A percentile compares a stretch with the other conserved stretches of the same genome.
Conservation (phyloP, 75 land plant species). For the Cunninghamia lanceolata region DNA sequence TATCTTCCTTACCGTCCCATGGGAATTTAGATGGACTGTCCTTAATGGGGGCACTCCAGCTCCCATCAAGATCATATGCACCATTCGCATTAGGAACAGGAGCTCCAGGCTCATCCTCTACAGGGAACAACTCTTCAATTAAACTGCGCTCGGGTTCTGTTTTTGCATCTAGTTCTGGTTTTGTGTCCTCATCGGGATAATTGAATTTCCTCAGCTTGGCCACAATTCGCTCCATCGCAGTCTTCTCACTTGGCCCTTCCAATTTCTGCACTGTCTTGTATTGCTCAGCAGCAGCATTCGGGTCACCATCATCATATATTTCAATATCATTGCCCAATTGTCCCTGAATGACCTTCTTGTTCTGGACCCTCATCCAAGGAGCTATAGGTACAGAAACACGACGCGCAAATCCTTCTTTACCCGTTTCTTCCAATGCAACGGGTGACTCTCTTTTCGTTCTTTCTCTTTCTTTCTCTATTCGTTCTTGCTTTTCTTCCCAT, state of each 20-base stretch:
- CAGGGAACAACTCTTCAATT: conserved; percentile 63
- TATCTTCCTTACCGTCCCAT: conserved; percentile 52
- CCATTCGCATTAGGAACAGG: conserved; percentile 50
- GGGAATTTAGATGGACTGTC: conserved; percentile 20
- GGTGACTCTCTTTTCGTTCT: not conserved
- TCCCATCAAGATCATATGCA: conserved; percentile 30
- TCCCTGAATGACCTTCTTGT: not conserved
- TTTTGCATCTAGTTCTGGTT: conserved; percentile 14
- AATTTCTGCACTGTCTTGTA: not conserved
- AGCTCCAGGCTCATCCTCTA: conserved; percentile 46
- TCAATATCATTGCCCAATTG: not conserved
- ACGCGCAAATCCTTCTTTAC: not conserved
- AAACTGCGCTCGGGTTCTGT: conserved; percentile 35
- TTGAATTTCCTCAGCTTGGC: conserved; percentile 58
- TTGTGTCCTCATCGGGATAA: conserved; percentile 25
- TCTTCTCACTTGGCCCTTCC: conserved; percentile 2
- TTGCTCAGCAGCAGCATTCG: not conserved
- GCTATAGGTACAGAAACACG: not conserved
- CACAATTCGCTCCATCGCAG: conserved; percentile 53
- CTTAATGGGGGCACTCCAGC: conserved; percentile 21
- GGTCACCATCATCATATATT: not conserved
- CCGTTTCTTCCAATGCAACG: not conserved
- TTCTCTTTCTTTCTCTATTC: not conserved
- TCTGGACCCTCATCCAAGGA: not conserved
- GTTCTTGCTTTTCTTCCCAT: not conserved